Base-by-base conservation (phyloP, 78 protist genomes). In the Cavenderia fasciculata region DNA sequence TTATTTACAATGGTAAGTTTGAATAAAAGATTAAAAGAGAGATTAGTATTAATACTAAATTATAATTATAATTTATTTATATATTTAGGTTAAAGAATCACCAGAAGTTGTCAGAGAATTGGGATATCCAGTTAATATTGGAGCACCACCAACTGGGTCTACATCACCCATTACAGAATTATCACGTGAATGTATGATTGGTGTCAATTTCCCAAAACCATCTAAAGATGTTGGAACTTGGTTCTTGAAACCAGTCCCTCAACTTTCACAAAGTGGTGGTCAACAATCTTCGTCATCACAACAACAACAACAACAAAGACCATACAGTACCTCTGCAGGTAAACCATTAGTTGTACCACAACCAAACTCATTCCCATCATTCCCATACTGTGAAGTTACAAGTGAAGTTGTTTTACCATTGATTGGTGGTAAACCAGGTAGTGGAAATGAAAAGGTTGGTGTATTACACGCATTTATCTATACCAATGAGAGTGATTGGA, bases 101-200 rank as follows among this genome's bases (percentile, higher is more conserved):
- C n/a, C n/a, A 65, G n/a, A 12, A 4, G 68, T 79, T 12, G 21
- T 34, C 1, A 36, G 18, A 21, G 74, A 23, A 27, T 40, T 79
- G 2, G 88, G 88, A 21, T 12, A 25, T 2, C 11, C 33, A 23
- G 34, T 79, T 29, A 23, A 74, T 25, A 5, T 79, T 23, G 63
- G 59, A 51, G 5, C 52, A 34, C 88, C 88, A 79, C 77, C 74
- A 52, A 29, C 41, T 23, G 44, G 70, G 5, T 79, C 88, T 16
- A 52, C 59, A 44, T 65, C 88, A 49, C 88, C 88, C 44, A 79
- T 79, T 11, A 66, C 62, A 5, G 71, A 79, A 52, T 49, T 65
- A 11, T 34, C 38, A 40, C 23, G 88, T 27, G 65, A 51, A 27
- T 62, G 47, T 10, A 23, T 47, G 21, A 19, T 79, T 4, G 76